Base-by-base conservation (phyloP, 116 monocot species). In the Zostera marina region DNA sequence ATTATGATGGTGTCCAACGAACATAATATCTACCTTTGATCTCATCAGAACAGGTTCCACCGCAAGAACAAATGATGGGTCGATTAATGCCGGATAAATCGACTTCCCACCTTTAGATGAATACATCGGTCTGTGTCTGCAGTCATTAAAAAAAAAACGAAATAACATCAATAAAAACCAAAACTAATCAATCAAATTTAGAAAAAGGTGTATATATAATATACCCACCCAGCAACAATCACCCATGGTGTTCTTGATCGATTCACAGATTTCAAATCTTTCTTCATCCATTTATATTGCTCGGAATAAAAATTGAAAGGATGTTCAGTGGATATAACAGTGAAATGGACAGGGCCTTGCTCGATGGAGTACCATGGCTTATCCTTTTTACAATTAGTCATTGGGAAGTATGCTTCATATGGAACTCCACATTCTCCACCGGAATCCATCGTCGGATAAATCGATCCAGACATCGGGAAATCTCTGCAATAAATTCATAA, bases 341-440 rank as follows among this genome's bases (percentile, higher is more conserved):
- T 81, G 48, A 89, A 81, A 67, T 89, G 89, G 48, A 81, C 80
- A 26, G 68, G 80, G 42, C 77, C 84, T 74, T 84, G 80, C 53
- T 89, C 81, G 43, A 89, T 78, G 11, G 89, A 89, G 45, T 84
- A 81, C 89, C 89, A 89, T 44, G 89, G 81, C 40, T 78, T 77
- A 38, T 89, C 84, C 22, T 72, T 78, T 2, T 52, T 54, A 22
- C 16, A 12, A 10, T 66, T 71, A 3, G 84, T 84, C 89, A 89
- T 84, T n/a, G 52, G 81, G 23, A 89, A 89, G 55, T 84, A 89
- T 5, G 73, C 66, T 60, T 83, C 89, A 11, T 89, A 89, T 41
- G 89, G 68, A 44, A 84, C 78, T 64, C 84, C 89, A 70, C 89
- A 84, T 60, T 89, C 89, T 22, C 89, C 89, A 32, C 89, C 89